Evolutionary conservation across 352 stramenopile genomes (phyloP), one percentile per base, ranked within the genome.

Genomic region (Pythium rhizo-oryzae): DNA sequence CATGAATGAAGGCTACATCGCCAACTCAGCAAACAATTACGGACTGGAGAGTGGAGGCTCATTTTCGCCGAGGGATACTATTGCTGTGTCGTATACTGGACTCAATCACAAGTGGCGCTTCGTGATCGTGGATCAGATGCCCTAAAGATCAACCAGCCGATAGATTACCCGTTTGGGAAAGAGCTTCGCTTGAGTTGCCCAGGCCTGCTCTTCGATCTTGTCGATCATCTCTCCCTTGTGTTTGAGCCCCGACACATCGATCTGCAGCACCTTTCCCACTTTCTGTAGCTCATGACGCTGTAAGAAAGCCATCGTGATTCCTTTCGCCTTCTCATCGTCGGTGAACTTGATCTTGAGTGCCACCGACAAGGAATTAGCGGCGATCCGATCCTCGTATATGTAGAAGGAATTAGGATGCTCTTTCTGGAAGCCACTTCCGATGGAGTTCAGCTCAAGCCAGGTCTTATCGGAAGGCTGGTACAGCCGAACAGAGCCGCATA

Each of bases 241-340:
- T 35, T 57, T 57, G 50, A n/a, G n/a, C n/a, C n/a, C n/a, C n/a
- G n/a, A n/a, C n/a, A 57, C n/a, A 57, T 57, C 21, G 8, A 35
- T 8, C 24, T 37, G 8, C n/a, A 57, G 50, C 24, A 12, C 21
- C 50, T 57, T 57, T 12, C 8, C 50, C 9, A 57, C 19, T 12
- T 57, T 57, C 12, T 39, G 8, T 30, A 57, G 15, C 50, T 57
- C 21, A 11, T 18, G 50, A 16, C 24, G 18, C 24, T 57, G 50
- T 33, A 57, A 24, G 24, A 57, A 57, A 12, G 24, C 50, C 50
- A 57, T 57, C 25, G 50, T 57, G 50, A 57, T 57, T 9, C 50
- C 50, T n/a, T n/a, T n/a, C 50, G 50, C 24, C 25, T 57, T 57
- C 12, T 41, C 11, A 57, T 57, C 50, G 8, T 30, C 13, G 8